These are phyloP conservation scores for Dendrothele bispora DNA, from an alignment of 768 basidiomycete genomes.

Conservation along the genomic window DNA sequence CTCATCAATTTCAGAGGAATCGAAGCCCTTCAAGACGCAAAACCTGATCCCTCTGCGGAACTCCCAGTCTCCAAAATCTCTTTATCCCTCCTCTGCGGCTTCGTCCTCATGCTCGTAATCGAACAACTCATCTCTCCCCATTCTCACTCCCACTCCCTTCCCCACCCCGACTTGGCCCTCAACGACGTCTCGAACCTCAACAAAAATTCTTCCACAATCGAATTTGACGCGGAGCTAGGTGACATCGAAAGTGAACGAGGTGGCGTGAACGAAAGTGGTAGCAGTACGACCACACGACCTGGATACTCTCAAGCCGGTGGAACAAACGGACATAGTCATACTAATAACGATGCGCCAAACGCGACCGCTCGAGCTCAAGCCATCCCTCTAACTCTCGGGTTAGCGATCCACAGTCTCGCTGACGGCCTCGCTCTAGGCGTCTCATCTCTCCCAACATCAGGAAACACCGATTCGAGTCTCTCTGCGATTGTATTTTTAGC, in stretches of 20 bases:
- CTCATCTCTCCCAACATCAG: slow-evolving; percentile 37
- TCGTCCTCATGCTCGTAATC: slow-evolving; percentile 62
- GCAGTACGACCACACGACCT: slow-evolving; percentile 12
- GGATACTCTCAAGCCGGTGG: background rate
- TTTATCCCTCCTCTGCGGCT: slow-evolving; percentile 62
- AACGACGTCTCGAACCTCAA: slow-evolving; percentile 23
- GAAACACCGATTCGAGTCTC: slow-evolving; percentile 40
- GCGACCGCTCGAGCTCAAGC: slow-evolving; percentile 36
- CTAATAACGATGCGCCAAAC: background rate
- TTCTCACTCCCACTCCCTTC: slow-evolving; percentile 34
- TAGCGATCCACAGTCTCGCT: slow-evolving; percentile 84
- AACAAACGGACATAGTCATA: background rate
- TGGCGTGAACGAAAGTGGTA: no score
- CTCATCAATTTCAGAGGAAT: slow-evolving; percentile 75
- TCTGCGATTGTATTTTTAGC: slow-evolving; percentile 90
- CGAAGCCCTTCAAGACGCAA: slow-evolving; percentile 51
- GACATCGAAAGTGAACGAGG: slow-evolving; percentile 51
- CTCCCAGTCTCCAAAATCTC: slow-evolving; percentile 58
- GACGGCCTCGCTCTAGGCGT: slow-evolving; percentile 94
- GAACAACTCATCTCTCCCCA: slow-evolving; percentile 62
- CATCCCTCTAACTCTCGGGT: slow-evolving; percentile 78
- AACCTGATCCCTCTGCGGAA: slow-evolving; percentile 31
- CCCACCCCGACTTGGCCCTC: slow-evolving; percentile 3
- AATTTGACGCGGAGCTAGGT: slow-evolving; percentile 65
- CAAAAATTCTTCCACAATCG: slow-evolving; percentile 36